A percentile compares a stretch with the other conserved stretches of the same genome.
These are phyloP conservation scores for Backusella westeae DNA, from an alignment of 192 early-diverging fungal species.

Conservation along the genomic window DNA sequence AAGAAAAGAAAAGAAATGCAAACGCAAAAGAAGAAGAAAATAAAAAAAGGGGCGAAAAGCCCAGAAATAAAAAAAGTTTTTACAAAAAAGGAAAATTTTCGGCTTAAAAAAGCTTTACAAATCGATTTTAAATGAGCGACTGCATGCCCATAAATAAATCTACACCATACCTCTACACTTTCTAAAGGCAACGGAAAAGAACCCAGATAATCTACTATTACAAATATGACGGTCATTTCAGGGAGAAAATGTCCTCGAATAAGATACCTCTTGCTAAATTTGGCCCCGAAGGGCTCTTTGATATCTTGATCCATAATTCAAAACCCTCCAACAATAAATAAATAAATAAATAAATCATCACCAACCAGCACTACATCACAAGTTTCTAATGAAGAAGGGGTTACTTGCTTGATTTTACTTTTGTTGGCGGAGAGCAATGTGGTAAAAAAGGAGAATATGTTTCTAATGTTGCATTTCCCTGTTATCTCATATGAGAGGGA, in stretches of 20 bases:
- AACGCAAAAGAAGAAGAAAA: not conserved
- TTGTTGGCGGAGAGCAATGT: not conserved
- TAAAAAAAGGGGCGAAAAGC: not conserved
- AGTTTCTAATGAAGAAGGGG: not conserved
- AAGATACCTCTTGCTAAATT: too few species aligned
- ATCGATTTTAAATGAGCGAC: too few species aligned
- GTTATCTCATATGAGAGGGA: not conserved
- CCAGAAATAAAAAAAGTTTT: not conserved
- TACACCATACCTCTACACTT: not conserved
- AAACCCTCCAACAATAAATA: too few species aligned
- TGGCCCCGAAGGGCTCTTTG: too few species aligned
- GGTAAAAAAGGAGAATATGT: not conserved
- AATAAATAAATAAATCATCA: not conserved
- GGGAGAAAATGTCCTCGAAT: too few species aligned
- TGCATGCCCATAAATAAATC: not conserved
- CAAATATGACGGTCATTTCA: too few species aligned
- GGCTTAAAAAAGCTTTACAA: not conserved
- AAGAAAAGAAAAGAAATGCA: not conserved
- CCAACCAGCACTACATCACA: not conserved
- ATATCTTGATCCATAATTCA: too few species aligned
- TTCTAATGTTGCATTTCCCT: not conserved
- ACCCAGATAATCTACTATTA: too few species aligned
- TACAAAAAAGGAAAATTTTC: not conserved
- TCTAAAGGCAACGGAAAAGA: not conserved
- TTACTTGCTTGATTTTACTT: not conserved